Conservation (phyloP, 768 basidiomycete genomes). For the Kwoniella dendrophila region DNA sequence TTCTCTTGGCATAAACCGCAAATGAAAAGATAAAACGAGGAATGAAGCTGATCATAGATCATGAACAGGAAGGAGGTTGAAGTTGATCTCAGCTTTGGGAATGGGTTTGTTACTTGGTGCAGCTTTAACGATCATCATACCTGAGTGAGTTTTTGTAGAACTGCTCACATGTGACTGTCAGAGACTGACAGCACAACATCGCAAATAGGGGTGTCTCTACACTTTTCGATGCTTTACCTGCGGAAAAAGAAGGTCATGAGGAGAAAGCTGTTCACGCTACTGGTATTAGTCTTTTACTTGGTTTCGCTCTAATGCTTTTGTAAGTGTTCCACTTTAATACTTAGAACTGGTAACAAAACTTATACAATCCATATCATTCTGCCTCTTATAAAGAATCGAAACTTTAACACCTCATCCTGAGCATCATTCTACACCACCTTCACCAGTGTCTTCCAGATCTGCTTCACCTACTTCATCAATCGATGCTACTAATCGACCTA, state of each 20-base stretch:
- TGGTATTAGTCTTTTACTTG: slow-evolving; percentile 51
- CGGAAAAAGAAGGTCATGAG: slow-evolving; percentile 29
- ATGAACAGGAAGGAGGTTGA: slow-evolving; percentile 57
- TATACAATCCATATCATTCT: background rate
- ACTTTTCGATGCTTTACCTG: slow-evolving; percentile 42
- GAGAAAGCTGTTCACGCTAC: slow-evolving; percentile 44
- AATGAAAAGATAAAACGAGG: background rate
- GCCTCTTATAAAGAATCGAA: slow-evolving; percentile 35
- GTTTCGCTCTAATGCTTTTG: slow-evolving; percentile 56
- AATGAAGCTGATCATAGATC: slow-evolving; percentile 9
- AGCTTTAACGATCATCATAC: slow-evolving; percentile 86
- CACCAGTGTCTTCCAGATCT: slow-evolving; percentile 29
- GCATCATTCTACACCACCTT: slow-evolving; percentile 30
- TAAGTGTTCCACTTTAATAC: slow-evolving; percentile 45
- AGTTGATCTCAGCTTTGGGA: slow-evolving; percentile 66
- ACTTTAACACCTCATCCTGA: slow-evolving; percentile 53
- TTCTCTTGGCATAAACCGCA: slow-evolving; percentile 60
- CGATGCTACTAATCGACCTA: slow-evolving; percentile 24
- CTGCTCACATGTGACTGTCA: background rate
- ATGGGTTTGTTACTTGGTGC: slow-evolving; percentile 87
- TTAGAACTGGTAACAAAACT: too few species aligned
- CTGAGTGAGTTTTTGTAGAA: slow-evolving; percentile 69
- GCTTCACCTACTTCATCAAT: slow-evolving; percentile 20
- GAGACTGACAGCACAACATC: background rate
- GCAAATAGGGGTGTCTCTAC: slow-evolving; percentile 48